These are phyloP conservation scores for Ustilaginoidea virens DNA, from an alignment of 2,329 filamentous ascomycete species.

Conservation along the genomic window DNA sequence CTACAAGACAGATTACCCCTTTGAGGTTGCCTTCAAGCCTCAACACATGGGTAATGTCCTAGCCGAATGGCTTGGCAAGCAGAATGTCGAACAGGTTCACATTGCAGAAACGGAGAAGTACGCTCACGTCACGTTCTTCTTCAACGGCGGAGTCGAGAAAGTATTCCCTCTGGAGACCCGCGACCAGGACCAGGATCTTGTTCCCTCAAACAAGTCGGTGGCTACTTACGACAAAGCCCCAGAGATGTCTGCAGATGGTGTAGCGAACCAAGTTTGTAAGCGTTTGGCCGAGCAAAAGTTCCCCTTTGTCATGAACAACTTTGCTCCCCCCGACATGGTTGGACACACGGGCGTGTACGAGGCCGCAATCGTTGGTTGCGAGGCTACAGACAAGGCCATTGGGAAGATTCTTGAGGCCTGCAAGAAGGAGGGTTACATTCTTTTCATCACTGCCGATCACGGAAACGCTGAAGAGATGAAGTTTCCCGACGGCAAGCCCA, in stretches of 20 bases:
- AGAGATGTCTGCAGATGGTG: slow-evolving; percentile 85
- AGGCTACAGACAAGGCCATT: slow-evolving; percentile 86
- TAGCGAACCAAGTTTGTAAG: slow-evolving; percentile 81
- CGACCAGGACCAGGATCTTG: slow-evolving; percentile 63
- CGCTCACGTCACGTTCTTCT: slow-evolving; percentile 98
- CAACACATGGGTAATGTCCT: slow-evolving; percentile 98
- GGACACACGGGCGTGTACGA: slow-evolving; percentile 97
- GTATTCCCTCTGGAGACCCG: slow-evolving; percentile 83
- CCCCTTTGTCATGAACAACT: slow-evolving; percentile 99
- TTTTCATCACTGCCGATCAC: slow-evolving; percentile 94
- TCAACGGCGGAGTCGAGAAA: slow-evolving; percentile 97
- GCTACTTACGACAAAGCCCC: slow-evolving; percentile 90
- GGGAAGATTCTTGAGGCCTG: slow-evolving; percentile 84
- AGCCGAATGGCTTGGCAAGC: slow-evolving; percentile 86
- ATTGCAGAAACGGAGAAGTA: slow-evolving; percentile 99
- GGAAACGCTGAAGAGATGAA: slow-evolving; percentile 99
- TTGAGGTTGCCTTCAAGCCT: slow-evolving; percentile 81
- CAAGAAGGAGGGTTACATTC: slow-evolving; percentile 81
- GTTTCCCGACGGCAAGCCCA: slow-evolving; percentile 85
- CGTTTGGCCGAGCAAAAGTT: slow-evolving; percentile 72
- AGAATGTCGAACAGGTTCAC: slow-evolving; percentile 84
- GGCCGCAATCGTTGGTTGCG: slow-evolving; percentile 71
- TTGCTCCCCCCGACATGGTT: slow-evolving; percentile 98
- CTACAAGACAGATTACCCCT: slow-evolving; percentile 92
- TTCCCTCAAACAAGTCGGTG: slow-evolving; percentile 79